Conservation (phyloP, 768 basidiomycete genomes). For the Leucosporidium creatinivorum region DNA sequence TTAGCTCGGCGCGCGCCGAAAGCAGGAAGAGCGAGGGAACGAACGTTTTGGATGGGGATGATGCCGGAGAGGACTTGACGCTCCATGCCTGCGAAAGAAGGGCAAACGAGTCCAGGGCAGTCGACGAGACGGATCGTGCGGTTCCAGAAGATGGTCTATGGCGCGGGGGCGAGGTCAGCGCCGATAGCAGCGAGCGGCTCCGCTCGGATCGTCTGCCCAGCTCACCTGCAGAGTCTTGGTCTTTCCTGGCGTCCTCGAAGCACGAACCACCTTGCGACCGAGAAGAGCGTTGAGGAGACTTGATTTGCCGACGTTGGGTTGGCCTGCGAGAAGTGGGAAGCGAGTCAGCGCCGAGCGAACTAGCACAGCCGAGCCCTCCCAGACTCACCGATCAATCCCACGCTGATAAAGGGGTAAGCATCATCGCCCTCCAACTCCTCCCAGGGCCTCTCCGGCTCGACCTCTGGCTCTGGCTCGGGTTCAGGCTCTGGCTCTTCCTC, state of each 20-base stretch:
- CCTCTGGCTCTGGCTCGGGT: not conserved
- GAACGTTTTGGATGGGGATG: slow-evolving; percentile 22
- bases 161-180: too few species aligned
- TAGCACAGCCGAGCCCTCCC: not conserved
- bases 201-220: too few species aligned
- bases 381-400: slow-evolving; percentile 37
- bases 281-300: slow-evolving; percentile 87
- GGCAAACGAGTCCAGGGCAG: slow-evolving; percentile 91
- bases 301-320: slow-evolving; percentile 90
- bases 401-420: slow-evolving; percentile 35
- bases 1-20: not conserved
- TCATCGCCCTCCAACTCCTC: slow-evolving; percentile 3
- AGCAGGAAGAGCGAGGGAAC: not conserved
- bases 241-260: slow-evolving; percentile 80
- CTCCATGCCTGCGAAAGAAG: slow-evolving; percentile 72
- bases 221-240: slow-evolving; percentile 45
- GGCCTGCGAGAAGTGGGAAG: slow-evolving; percentile 39
- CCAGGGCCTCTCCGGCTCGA: not conserved
- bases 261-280: slow-evolving; percentile 65
- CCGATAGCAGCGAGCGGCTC: too few species aligned
- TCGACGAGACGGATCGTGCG: slow-evolving; percentile 80
- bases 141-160: slow-evolving; percentile 78
- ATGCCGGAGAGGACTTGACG: slow-evolving; percentile 53
- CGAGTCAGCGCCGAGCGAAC: not conserved
- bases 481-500: not conserved